Percentiles rank a stretch among this genome's conserved stretches.
These are phyloP conservation scores for Solanum paucissectum DNA, from an alignment of 257 asterid species.

Conservation along the genomic window DNA sequence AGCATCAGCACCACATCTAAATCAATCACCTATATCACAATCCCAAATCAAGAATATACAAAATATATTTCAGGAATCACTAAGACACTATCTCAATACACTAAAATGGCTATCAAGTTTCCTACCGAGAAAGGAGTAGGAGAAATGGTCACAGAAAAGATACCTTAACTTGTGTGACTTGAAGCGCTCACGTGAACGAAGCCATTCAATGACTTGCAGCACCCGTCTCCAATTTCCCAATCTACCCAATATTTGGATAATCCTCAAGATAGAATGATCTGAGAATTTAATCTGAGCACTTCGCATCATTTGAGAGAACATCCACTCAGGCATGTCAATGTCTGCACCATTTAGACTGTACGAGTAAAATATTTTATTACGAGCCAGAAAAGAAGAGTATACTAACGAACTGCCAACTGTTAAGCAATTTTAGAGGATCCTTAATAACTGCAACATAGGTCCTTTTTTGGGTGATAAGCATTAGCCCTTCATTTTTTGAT, in stretches of 20 bases:
- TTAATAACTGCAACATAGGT: background rate
- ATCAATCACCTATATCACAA: background rate
- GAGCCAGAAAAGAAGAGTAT: slow-evolving; percentile 7
- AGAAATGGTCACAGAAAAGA: background rate
- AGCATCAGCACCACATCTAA: background rate
- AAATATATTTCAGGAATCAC: background rate
- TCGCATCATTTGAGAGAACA: slow-evolving; percentile 78
- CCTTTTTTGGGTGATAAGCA: slow-evolving; percentile 1
- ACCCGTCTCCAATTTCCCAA: slow-evolving; percentile 91
- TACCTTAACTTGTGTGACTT: slow-evolving; percentile 79
- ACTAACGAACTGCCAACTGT: background rate
- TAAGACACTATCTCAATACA: background rate
- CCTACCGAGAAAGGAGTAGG: background rate
- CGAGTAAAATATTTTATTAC: slow-evolving; percentile 53
- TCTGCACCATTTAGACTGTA: slow-evolving; percentile 99
- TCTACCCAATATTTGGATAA: slow-evolving; percentile 80
- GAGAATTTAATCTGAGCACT: slow-evolving; percentile 82
- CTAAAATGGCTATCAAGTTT: background rate
- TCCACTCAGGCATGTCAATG: slow-evolving; percentile 95
- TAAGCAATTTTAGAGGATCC: background rate
- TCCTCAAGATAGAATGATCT: slow-evolving; percentile 76
- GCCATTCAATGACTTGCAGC: slow-evolving; percentile 93
- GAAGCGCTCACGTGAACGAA: slow-evolving; percentile 72
- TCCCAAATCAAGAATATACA: background rate
- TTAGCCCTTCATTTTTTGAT: background rate